Conservation (phyloP, 805 yeast genomes). For the Candida railenensis region DNA sequence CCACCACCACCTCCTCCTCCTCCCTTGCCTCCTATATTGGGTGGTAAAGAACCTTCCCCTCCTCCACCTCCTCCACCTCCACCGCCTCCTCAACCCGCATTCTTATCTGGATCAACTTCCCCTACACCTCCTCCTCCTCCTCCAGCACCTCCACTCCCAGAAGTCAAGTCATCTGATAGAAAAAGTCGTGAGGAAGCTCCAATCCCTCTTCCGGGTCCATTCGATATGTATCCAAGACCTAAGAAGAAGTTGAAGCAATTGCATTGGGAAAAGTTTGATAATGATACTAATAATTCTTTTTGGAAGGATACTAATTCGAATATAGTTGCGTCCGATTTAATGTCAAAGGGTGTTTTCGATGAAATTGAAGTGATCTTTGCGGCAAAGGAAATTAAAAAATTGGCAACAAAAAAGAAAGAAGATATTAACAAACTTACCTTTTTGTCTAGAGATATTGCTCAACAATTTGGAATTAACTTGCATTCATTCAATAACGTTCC, state of each 20-base stretch:
- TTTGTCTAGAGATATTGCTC: conserved; percentile 69
- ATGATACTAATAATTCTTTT: conserved; percentile 52
- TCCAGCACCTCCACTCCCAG: conserved; percentile 29
- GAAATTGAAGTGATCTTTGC: conserved; percentile 63
- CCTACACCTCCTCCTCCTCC: conserved; percentile 20
- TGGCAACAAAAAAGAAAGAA: conserved; percentile 41
- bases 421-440: conserved; percentile 51
- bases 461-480: conserved; percentile 76
- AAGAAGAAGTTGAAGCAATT: conserved; percentile 68
- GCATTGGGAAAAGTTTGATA: conserved; percentile 78
- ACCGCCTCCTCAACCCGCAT: conserved; percentile 21
- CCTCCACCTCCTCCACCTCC: conserved; percentile 21
- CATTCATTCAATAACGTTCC: conserved; percentile 56
- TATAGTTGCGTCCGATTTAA: conserved; percentile 46
- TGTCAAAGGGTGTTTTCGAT: conserved; percentile 59
- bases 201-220: conserved; percentile 17
- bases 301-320: conserved; percentile 55
- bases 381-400: conserved; percentile 50
- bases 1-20: conserved; percentile 37
- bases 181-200: conserved; percentile 10
- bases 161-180: conserved; percentile 7
- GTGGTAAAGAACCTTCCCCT: conserved; percentile 11
- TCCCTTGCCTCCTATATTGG: conserved; percentile 13
- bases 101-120: conserved; percentile 14
- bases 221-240: conserved; percentile 55